These are phyloP conservation scores for Handroanthus guayacan DNA, from an alignment of 257 asterid genomes.

Conservation along the genomic window DNA sequence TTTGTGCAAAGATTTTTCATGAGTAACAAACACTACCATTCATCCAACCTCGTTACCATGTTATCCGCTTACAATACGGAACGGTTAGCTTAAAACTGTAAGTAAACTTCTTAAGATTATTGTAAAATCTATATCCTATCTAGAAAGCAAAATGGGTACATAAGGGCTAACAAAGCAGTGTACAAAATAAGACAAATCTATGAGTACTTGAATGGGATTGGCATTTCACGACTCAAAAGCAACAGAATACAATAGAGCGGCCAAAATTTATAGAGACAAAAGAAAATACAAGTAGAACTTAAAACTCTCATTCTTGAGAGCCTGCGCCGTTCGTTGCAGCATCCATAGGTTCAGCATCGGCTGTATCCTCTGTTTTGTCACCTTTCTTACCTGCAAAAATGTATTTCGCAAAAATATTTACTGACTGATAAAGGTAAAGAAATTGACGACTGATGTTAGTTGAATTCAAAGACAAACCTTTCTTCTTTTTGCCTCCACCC, in stretches of 20 bases:
- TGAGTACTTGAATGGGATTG: slow-evolving; percentile 6
- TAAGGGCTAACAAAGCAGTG: slow-evolving; percentile 26
- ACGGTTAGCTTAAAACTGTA: background rate
- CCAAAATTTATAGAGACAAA: slow-evolving; percentile 43
- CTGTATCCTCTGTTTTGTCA: slow-evolving; percentile 60
- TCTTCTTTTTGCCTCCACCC: slow-evolving; percentile 97
- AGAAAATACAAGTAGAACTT: slow-evolving; percentile 10
- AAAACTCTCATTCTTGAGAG: slow-evolving; percentile 37
- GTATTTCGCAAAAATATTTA: background rate
- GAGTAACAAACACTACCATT: no score
- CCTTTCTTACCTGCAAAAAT: slow-evolving; percentile 71
- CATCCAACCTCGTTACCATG: no score
- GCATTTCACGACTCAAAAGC: slow-evolving; percentile 21
- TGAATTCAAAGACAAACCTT: slow-evolving; percentile 54
- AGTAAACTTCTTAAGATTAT: slow-evolving; percentile 7
- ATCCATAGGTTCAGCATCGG: slow-evolving; percentile 62
- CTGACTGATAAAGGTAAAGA: background rate
- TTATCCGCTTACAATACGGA: no score
- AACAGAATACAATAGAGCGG: slow-evolving; percentile 34
- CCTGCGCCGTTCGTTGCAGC: slow-evolving; percentile 43
- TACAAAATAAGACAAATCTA: slow-evolving; percentile 26
- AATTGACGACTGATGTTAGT: background rate
- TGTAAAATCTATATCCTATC: slow-evolving; percentile 14
- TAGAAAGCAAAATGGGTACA: slow-evolving; percentile 35
- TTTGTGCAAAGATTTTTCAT: no score